Percentiles rank a stretch among this genome's conserved stretches.
These are phyloP conservation scores for Purpureocillium lavendulum DNA, from an alignment of 2,329 filamentous ascomycete genomes.

Conservation along the genomic window DNA sequence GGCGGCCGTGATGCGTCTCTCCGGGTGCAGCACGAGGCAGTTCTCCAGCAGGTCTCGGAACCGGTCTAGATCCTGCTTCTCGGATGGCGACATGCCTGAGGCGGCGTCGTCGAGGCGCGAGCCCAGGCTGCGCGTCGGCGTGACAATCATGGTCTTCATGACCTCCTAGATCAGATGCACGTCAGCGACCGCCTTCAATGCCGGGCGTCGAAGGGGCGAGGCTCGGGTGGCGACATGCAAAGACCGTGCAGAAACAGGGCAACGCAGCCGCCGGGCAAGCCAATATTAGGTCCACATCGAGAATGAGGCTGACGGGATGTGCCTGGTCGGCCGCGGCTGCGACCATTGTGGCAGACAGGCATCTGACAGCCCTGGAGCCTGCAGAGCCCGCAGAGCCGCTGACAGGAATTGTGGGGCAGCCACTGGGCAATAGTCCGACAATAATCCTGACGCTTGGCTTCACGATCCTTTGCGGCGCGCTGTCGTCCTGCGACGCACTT, in stretches of 20 bases:
- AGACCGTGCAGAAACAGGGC: too few species aligned
- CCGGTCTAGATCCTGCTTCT: slow-evolving; percentile 68
- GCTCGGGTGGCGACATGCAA: too few species aligned
- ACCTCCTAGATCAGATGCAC: slow-evolving; percentile 41
- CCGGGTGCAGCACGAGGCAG: slow-evolving; percentile 82
- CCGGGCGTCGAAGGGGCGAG: too few species aligned
- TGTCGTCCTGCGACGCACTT: background rate
- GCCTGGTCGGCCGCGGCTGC: too few species aligned
- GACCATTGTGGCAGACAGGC: too few species aligned
- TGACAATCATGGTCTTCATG: slow-evolving; percentile 58
- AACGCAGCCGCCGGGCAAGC: too few species aligned
- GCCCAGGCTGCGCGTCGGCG: slow-evolving; percentile 75
- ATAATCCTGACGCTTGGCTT: background rate
- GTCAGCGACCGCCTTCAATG: slow-evolving; percentile 5
- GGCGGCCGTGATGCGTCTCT: slow-evolving; percentile 78
- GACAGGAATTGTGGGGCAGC: background rate
- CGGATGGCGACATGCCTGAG: slow-evolving; percentile 63
- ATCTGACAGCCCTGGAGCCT: too few species aligned
- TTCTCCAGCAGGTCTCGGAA: slow-evolving; percentile 86
- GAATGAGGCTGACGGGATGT: too few species aligned
- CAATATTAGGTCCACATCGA: too few species aligned
- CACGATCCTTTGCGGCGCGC: slow-evolving; percentile 1
- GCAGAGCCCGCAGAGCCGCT: background rate
- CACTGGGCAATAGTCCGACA: background rate
- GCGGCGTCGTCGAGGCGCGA: slow-evolving; percentile 68